Evolutionary conservation across 179 eudicot species (phyloP).

Genomic region (Actinidia arguta): DNA sequence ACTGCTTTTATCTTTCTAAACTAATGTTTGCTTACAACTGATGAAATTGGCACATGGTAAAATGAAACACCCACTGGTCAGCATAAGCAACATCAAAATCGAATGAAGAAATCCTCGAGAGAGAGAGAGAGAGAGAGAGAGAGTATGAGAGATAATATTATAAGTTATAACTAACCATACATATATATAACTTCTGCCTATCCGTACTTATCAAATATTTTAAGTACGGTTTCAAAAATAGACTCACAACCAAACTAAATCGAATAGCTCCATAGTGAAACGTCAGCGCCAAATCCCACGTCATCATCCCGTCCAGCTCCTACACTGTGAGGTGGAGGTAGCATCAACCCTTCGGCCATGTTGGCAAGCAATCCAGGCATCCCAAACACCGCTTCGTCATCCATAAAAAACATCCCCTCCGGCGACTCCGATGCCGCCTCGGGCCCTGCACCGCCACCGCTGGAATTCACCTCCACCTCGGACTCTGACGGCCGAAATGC

Average conservation of each 20-base stretch:
- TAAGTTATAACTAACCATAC: too few relatives aligned
- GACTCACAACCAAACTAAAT: not conserved
- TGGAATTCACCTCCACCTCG: not conserved
- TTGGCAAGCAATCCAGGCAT: constrained; percentile 50
- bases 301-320: constrained; percentile 23
- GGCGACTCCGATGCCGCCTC: not conserved
- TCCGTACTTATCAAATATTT: not conserved
- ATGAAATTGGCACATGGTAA: too few relatives aligned
- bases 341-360: constrained; percentile 74
- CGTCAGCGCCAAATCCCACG: constrained; percentile 32
- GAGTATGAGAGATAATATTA: too few relatives aligned
- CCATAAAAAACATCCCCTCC: constrained; percentile 24
- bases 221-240: not conserved
- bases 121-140: too few relatives aligned
- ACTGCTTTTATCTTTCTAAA: too few relatives aligned
- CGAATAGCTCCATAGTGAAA: constrained; percentile 57
- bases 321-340: constrained; percentile 35
- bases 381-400: constrained; percentile 47
- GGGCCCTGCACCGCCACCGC: not conserved
- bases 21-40: too few relatives aligned
- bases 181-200: too few relatives aligned
- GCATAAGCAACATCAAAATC: too few relatives aligned
- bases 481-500: constrained; percentile 30
- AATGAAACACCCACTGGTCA: too few relatives aligned
- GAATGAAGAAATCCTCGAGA: too few relatives aligned